Conservation (phyloP, 768 basidiomycete species). For the Lenzites betulinus region DNA sequence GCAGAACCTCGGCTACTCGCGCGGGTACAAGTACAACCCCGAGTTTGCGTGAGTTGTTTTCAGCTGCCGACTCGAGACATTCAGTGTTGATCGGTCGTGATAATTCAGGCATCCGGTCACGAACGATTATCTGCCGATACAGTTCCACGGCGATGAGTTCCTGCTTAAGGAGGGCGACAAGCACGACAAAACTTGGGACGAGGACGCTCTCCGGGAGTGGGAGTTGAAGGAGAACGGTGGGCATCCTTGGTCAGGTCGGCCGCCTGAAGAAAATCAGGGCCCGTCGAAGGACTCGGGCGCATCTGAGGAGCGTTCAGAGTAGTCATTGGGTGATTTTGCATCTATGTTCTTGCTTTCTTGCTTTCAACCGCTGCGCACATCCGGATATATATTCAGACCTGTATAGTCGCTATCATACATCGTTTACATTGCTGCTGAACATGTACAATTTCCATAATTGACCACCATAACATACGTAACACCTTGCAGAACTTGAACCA, state of each 20-base stretch:
- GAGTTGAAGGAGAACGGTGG: conserved; percentile 47
- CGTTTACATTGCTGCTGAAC: background rate
- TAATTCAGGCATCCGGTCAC: conserved; percentile 49
- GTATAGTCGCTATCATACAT: background rate
- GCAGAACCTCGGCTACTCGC: conserved; percentile 52
- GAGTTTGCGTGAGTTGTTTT: conserved; percentile 43
- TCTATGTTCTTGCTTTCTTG: conserved; percentile 9
- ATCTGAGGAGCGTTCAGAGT: background rate
- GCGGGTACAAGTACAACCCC: conserved; percentile 54
- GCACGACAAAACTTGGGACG: conserved; percentile 49
- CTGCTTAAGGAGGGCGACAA: conserved; percentile 40
- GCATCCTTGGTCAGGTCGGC: conserved; percentile 37
- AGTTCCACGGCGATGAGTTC: conserved; percentile 42
- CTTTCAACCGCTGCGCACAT: background rate
- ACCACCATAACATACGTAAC: conserved; percentile 7
- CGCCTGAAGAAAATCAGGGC: background rate
- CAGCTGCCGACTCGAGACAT: too few species aligned
- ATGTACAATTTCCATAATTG: conserved; percentile 4
- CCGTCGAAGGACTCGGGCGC: background rate
- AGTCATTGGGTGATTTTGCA: background rate
- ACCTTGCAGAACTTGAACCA: too few species aligned
- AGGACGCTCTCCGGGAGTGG: conserved; percentile 46
- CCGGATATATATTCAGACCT: conserved; percentile 5
- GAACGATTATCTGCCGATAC: conserved; percentile 52
- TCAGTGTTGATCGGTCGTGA: background rate